Evolutionary conservation across 352 stramenopile genomes (phyloP).

Genomic region (Thraustochytrium aureum): DNA sequence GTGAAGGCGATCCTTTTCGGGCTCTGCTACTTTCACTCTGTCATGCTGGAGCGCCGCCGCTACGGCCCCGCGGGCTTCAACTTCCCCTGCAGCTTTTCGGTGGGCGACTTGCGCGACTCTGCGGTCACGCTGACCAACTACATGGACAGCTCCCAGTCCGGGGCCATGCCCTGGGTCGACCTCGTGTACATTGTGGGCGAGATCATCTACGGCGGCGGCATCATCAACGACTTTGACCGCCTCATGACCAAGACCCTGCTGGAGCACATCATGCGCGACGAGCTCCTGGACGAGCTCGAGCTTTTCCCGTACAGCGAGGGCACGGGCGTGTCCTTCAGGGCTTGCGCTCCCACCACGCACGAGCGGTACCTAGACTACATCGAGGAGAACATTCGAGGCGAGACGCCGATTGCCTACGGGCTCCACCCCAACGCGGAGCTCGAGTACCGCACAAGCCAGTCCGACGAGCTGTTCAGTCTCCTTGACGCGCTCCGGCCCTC

Average conservation of each 20-base stretch:
- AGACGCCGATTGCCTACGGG: conserved; percentile 91
- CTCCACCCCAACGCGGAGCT: conserved; percentile 78
- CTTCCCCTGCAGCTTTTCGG: conserved; percentile 97
- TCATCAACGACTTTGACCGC: conserved; percentile 93
- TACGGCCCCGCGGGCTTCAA: conserved; percentile 97
- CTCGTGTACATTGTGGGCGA: conserved; percentile 89
- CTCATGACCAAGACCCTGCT: conserved; percentile 94
- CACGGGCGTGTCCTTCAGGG: conserved; percentile 92
- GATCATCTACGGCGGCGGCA: conserved; percentile 92
- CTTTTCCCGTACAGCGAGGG: conserved; percentile 98
- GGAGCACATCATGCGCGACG: conserved; percentile 97
- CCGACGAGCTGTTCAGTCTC: conserved; percentile 88
- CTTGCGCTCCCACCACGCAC: conserved; percentile 86
- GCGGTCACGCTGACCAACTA: conserved; percentile 94
- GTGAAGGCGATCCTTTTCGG: conserved; percentile 96
- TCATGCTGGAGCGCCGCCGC: conserved; percentile 97
- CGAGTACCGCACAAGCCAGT: conserved; percentile 93
- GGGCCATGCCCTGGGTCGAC: conserved; percentile 96
- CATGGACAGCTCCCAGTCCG: conserved; percentile 88
- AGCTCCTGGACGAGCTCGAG: conserved; percentile 96
- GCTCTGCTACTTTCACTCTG: conserved; percentile 95
- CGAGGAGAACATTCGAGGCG: conserved; percentile 88
- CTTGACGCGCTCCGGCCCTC: conserved; percentile 74
- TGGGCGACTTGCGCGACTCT: conserved; percentile 92
- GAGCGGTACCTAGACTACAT: conserved; percentile 63